These are phyloP conservation scores for Cucurbita argyrosperma DNA, from an alignment of 306 rosid genomes.

Conservation along the genomic window DNA sequence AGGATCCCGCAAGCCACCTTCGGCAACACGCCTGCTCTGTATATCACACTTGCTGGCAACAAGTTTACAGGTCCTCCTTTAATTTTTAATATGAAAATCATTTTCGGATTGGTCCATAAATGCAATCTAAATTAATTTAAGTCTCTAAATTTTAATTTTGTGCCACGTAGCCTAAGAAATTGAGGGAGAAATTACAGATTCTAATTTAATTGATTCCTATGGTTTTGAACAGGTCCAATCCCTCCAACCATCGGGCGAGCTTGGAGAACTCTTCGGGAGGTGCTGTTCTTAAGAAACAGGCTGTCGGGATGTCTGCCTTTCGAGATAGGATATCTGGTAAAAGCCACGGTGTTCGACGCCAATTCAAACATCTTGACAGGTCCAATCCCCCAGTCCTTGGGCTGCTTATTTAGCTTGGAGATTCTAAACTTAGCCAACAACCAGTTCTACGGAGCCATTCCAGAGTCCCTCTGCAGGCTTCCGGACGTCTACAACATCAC, in stretches of 20 bases:
- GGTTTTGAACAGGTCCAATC: constrained; percentile 10
- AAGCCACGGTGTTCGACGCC: constrained; percentile 19
- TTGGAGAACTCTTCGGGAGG: constrained; percentile 16
- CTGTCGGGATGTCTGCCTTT: constrained; percentile 23
- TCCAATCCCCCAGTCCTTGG: constrained; percentile 26
- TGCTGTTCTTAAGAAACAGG: constrained; percentile 12
- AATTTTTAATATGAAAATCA: too few relatives aligned
- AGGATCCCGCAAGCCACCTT: constrained; percentile 13
- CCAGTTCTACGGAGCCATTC: constrained; percentile 20
- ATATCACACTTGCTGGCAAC: constrained; percentile 23
- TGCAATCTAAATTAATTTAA: too few relatives aligned
- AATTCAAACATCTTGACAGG: constrained; percentile 14
- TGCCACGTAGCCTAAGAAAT: too few relatives aligned
- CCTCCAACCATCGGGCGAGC: constrained; percentile 22
- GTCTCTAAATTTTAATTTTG: too few relatives aligned
- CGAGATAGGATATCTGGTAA: constrained; percentile 19
- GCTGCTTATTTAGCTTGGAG: constrained; percentile 12
- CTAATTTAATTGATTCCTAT: too few relatives aligned
- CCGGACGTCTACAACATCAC: constrained; percentile 15
- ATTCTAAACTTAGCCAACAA: constrained; percentile 19
- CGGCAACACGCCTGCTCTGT: constrained; percentile 27
- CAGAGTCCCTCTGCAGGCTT: constrained; percentile 19
- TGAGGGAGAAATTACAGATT: background rate
- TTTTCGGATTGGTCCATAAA: too few relatives aligned
- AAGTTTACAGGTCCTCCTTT: constrained; percentile 7